Percentiles rank a stretch among this genome's conserved stretches.
Conservation (phyloP, 148 eudicot species). For the Polygonum aviculare region DNA sequence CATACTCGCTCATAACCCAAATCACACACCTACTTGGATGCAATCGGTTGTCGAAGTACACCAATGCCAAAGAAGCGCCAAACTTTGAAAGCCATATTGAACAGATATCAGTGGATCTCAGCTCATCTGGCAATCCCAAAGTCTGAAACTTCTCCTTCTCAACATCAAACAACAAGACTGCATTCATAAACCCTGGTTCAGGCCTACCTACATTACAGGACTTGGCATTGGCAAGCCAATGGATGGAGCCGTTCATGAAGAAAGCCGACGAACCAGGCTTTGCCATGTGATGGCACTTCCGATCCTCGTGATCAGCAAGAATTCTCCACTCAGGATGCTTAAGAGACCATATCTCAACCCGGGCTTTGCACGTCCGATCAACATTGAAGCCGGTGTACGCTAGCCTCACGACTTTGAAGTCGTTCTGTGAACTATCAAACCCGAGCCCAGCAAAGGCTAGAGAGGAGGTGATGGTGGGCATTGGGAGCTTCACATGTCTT, state of each 20-base stretch:
- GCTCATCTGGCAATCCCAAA: neutral
- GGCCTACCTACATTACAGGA: neutral
- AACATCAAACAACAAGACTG: neutral
- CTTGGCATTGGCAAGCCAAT: neutral
- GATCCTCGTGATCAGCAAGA: neutral
- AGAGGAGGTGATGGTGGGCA: neutral
- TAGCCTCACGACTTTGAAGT: neutral
- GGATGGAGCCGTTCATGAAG: neutral
- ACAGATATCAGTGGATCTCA: neutral
- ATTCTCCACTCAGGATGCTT: neutral
- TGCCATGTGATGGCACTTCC: neutral
- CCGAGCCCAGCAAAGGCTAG: neutral
- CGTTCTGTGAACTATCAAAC: neutral
- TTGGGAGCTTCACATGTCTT: neutral
- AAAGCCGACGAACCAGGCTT: neutral
- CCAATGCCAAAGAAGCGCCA: neutral
- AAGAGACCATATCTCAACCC: slow-evolving; percentile 6
- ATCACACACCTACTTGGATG: neutral
- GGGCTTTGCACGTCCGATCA: neutral
- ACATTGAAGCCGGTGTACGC: neutral
- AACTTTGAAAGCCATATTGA: slow-evolving; percentile 2
- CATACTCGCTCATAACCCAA: neutral
- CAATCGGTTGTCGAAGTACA: neutral
- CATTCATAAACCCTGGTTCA: neutral
- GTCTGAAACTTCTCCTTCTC: neutral